Percentiles rank a stretch among this genome's conserved stretches.
Conservation (phyloP, 2,329 filamentous ascomycete species). For the Plectosphaerella cucumerina region DNA sequence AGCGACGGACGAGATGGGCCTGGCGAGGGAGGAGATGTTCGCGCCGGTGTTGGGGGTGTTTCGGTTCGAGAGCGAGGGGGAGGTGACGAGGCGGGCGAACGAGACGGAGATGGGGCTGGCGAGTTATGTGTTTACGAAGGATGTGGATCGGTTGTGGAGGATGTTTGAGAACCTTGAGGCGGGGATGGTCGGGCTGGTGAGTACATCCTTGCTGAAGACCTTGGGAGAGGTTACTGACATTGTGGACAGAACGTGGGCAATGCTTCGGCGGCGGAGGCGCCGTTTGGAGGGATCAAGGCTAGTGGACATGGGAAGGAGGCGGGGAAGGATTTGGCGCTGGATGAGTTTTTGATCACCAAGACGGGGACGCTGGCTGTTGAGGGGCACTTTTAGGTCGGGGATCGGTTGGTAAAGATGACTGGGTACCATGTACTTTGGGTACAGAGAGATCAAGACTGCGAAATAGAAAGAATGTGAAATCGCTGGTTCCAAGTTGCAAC, state of each 20-base stretch:
- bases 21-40: conserved; percentile 70
- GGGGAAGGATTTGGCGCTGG: conserved; percentile 41
- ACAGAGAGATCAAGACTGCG: too few species aligned
- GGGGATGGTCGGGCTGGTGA: conserved; percentile 54
- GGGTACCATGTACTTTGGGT: too few species aligned
- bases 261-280: conserved; percentile 35
- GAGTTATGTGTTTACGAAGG: conserved; percentile 65
- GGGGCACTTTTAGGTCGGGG: conserved; percentile 23
- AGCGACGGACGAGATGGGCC: conserved; percentile 63
- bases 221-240: conserved; percentile 1
- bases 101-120: conserved; percentile 66
- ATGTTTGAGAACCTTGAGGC: conserved; percentile 52
- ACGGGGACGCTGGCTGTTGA: conserved; percentile 39
- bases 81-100: conserved; percentile 68
- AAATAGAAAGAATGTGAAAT: too few species aligned
- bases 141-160: conserved; percentile 33
- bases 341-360: conserved; percentile 42
- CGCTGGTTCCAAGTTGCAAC: not conserved
- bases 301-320: conserved; percentile 43
- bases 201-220: conserved; percentile 33
- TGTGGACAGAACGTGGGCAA: conserved; percentile 34
- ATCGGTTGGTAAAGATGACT: too few species aligned
- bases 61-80: conserved; percentile 66
- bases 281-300: conserved; percentile 45
- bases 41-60: conserved; percentile 70